Evolutionary conservation across 1,139 yeast genomes (phyloP), one percentile per base, ranked within the genome.

Genomic region (Yamadazyma aaseri): DNA sequence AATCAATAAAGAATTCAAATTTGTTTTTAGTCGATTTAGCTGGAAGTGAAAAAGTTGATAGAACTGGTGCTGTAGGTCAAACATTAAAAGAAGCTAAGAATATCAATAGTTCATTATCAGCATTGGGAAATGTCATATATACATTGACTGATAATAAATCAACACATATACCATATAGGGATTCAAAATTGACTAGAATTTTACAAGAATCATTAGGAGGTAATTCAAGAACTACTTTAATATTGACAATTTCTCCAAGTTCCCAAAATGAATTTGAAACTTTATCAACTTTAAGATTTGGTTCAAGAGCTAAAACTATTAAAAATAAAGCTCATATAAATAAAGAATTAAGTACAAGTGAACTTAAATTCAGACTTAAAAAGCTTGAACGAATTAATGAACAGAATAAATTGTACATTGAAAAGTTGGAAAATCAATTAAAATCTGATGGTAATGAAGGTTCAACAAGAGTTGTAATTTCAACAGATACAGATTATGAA

Each of bases 201-300:
- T 60, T 89, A 27, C 95, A 86, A 55, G 95, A 86, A 49, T 80
- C 95, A 0, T 63, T 89, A 17, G 96, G 96, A 3, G 96, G 96
- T 2, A 87, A 89, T 55, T 80, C 94, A 2, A 66, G 92, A 38
- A 89, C 96, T 0, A 77, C 87, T 1, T 65, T 89, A 33, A 81
- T 89, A 23, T 72, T 89, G 31, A 86, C 82, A 46, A 84, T 95
- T 44, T 84, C 95, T 0, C 86, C 92, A 0, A 73, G 85, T 0
- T 56, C 69, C 1, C 51, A 56, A 23, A 81, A 87, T 50, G 82
- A 73, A 38, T 55, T 62, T 13, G 96, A 87, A 52, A 86, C 96
- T 0, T 45, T 86, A 10, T 81, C 92, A 5, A 83, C 95, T 1
- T 61, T 89, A 36, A 60, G 95, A 34, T 86, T 89, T 57, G 96